These are phyloP conservation scores for Suillus sp. DNA, from an alignment of 768 basidiomycete species.

Conservation along the genomic window DNA sequence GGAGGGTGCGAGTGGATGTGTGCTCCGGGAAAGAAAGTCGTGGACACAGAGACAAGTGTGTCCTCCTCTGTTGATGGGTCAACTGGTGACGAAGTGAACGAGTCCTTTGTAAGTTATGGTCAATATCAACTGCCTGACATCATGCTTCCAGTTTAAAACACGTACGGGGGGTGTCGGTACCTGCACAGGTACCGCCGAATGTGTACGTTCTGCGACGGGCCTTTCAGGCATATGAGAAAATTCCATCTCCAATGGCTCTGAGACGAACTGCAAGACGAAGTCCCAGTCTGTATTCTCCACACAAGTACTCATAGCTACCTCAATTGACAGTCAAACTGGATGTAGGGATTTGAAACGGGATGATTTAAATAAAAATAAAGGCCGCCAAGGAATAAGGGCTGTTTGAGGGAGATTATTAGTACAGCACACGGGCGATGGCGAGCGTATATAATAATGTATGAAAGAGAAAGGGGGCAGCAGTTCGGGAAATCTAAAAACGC, in stretches of 20 bases:
- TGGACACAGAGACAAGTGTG: slow-evolving; percentile 72
- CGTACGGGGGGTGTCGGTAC: slow-evolving; percentile 70
- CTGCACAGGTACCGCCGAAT: slow-evolving; percentile 36
- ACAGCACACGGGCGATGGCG: slow-evolving; percentile 5
- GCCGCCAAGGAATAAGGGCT: neutral
- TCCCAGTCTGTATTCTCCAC: slow-evolving; percentile 60
- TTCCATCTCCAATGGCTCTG: slow-evolving; percentile 44
- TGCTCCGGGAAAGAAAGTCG: slow-evolving; percentile 77
- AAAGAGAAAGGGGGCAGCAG: neutral
- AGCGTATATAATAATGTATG: neutral
- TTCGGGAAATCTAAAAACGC: neutral
- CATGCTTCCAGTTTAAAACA: slow-evolving; percentile 15
- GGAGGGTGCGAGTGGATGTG: slow-evolving; percentile 56
- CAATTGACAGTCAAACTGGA: neutral
- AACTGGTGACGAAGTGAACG: slow-evolving; percentile 35
- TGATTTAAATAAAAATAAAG: slow-evolving; percentile 8
- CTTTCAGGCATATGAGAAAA: slow-evolving; percentile 38
- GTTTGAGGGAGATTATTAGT: neutral
- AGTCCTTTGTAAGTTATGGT: slow-evolving; percentile 27
- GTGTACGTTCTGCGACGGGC: slow-evolving; percentile 30
- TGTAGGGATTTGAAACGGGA: neutral
- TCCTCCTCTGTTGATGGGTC: slow-evolving; percentile 42
- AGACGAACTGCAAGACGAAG: slow-evolving; percentile 61
- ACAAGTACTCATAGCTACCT: slow-evolving; percentile 8
- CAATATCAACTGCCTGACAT: slow-evolving; percentile 16